Evolutionary conservation across 1,139 yeast species (phyloP).

Genomic region (Suhomyces wounanorum): DNA sequence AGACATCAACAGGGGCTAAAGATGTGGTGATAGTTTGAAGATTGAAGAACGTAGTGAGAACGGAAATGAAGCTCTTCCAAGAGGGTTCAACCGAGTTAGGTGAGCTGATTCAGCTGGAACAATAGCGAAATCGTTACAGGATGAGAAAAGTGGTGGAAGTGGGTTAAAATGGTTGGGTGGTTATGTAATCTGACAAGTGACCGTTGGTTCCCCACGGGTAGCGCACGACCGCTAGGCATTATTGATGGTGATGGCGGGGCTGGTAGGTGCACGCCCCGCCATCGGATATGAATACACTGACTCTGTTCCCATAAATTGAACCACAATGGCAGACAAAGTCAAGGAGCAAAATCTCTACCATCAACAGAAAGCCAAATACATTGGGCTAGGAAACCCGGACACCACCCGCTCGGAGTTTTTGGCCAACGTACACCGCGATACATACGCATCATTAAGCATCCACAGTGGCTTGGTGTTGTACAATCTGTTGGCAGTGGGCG

Average conservation of each 20-base stretch:
- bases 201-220: conserved; percentile 11
- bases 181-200: conserved; percentile 7
- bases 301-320: not conserved
- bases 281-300: not conserved
- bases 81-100: not conserved
- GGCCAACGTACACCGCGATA: conserved; percentile 69
- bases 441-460: conserved; percentile 67
- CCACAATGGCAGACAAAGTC: conserved; percentile 63
- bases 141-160: not conserved
- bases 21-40: not conserved
- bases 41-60: not conserved
- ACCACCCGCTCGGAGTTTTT: conserved; percentile 59
- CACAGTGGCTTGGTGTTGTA: conserved; percentile 70
- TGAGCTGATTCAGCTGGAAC: not conserved
- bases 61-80: not conserved
- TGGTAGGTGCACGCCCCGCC: conserved; percentile 5
- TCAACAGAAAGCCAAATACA: conserved; percentile 59
- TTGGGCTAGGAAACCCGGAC: conserved; percentile 73
- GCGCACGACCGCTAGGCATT: conserved; percentile 5
- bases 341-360: conserved; percentile 66
- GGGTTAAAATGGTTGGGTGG: conserved; percentile 2
- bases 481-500: conserved; percentile 61
- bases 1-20: not conserved
- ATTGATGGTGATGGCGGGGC: not conserved
- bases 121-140: not conserved